phyloP scores from a whole-genome alignment of 768 basidiomycete species.

The Pleurotus sapidus region DNA sequence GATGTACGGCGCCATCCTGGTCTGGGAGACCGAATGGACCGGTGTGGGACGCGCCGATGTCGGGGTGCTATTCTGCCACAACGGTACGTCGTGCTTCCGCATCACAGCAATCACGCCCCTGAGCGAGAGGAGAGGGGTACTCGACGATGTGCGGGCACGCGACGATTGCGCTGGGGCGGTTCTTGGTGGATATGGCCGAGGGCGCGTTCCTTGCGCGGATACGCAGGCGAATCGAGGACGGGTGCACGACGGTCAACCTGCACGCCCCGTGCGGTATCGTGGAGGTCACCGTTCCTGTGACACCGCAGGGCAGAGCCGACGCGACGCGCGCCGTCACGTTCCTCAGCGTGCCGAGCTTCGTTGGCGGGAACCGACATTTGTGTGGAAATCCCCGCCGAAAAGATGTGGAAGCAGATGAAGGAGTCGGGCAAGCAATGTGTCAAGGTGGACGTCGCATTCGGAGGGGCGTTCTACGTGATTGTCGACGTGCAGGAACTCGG shows the following conservation, averaged over 20 bases:
- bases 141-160: constrained; percentile 43
- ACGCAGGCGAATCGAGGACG: constrained; percentile 15
- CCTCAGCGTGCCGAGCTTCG: constrained; percentile 33
- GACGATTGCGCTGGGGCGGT: constrained; percentile 36
- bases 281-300: constrained; percentile 24
- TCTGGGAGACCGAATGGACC: constrained; percentile 32
- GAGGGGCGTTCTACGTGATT: constrained; percentile 38
- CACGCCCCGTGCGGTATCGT: constrained; percentile 39
- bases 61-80: constrained; percentile 40
- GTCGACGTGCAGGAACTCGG: constrained; percentile 31
- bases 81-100: constrained; percentile 21
- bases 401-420: constrained; percentile 22
- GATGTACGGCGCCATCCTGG: constrained; percentile 38
- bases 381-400: constrained; percentile 24
- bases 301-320: constrained; percentile 22
- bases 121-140: constrained; percentile 28
- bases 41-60: constrained; percentile 30
- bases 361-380: constrained; percentile 20
- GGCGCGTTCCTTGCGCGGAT: constrained; percentile 26
- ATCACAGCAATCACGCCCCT: no score
- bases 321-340: constrained; percentile 27
- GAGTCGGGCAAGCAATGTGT: constrained; percentile 14
- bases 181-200: constrained; percentile 32
- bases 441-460: constrained; percentile 31
- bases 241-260: constrained; percentile 20